phyloP scores from a whole-genome alignment of 805 yeast genomes.

The Suhomyces tanzawaensis region DNA sequence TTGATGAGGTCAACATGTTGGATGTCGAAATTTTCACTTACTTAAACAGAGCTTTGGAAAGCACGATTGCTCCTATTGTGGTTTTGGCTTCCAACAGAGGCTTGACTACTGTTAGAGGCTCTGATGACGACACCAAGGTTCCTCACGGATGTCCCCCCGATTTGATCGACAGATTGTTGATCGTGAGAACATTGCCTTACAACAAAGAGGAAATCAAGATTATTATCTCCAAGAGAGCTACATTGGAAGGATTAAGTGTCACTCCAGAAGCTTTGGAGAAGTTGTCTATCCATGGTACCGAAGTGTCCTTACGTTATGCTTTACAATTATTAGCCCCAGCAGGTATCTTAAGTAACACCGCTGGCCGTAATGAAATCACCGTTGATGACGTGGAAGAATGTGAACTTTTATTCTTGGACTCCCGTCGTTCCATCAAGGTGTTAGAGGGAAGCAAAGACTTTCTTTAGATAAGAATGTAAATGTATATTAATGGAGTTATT shows the following conservation, averaged over 20 bases:
- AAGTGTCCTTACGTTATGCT: constrained; percentile 85
- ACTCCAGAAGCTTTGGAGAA: constrained; percentile 67
- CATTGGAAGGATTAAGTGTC: constrained; percentile 69
- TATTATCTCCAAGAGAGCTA: constrained; percentile 79
- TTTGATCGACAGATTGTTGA: constrained; percentile 84
- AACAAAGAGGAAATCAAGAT: constrained; percentile 74
- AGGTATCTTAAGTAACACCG: constrained; percentile 72
- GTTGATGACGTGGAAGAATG: constrained; percentile 81
- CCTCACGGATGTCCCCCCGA: constrained; percentile 99
- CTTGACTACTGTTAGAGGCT: constrained; percentile 85
- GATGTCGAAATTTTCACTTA: constrained; percentile 97
- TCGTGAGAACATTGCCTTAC: constrained; percentile 91
- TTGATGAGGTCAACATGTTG: constrained; percentile 98
- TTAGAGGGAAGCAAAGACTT: constrained; percentile 49
- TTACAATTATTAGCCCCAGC: constrained; percentile 90
- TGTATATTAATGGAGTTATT: background rate
- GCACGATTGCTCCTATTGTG: constrained; percentile 89
- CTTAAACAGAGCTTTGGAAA: constrained; percentile 89
- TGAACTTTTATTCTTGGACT: constrained; percentile 78
- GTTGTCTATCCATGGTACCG: constrained; percentile 70
- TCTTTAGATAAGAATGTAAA: constrained; percentile 27
- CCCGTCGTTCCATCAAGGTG: constrained; percentile 73
- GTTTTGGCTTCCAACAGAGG: constrained; percentile 97
- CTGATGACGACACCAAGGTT: constrained; percentile 72
- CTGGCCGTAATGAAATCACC: constrained; percentile 66